phyloP scores from a whole-genome alignment of 1,139 yeast genomes.

The Geotrichum siamense region DNA sequence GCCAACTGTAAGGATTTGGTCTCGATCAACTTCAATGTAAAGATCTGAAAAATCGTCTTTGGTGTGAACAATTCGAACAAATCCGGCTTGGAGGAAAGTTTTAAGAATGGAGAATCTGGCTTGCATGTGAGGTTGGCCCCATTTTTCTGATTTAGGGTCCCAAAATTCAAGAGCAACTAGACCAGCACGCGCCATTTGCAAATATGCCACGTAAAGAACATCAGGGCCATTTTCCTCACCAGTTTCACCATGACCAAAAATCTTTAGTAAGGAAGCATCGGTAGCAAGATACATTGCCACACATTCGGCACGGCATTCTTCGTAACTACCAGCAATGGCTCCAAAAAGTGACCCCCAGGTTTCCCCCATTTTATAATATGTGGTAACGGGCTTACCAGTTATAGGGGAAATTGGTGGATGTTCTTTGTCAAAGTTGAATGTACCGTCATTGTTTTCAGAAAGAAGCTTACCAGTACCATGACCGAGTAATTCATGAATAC shows the following conservation, averaged over 20 bases:
- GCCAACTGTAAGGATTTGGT: slow-evolving; percentile 59
- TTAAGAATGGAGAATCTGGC: slow-evolving; percentile 82
- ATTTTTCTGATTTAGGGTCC: slow-evolving; percentile 71
- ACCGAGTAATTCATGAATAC: slow-evolving; percentile 85
- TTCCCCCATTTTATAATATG: slow-evolving; percentile 71
- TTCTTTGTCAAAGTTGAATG: slow-evolving; percentile 60
- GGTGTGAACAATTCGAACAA: slow-evolving; percentile 48
- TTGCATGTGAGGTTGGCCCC: slow-evolving; percentile 98
- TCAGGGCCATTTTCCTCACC: slow-evolving; percentile 49
- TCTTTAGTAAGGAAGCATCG: slow-evolving; percentile 56
- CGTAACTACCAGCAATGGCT: slow-evolving; percentile 73
- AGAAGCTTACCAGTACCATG: slow-evolving; percentile 85
- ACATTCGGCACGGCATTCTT: slow-evolving; percentile 88
- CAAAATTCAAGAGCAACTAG: slow-evolving; percentile 73
- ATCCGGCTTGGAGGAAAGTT: slow-evolving; percentile 59
- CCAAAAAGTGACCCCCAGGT: slow-evolving; percentile 90
- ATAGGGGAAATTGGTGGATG: slow-evolving; percentile 51
- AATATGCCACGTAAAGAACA: slow-evolving; percentile 57
- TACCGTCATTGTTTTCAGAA: slow-evolving; percentile 54
- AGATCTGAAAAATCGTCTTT: slow-evolving; percentile 51
- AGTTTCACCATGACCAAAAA: slow-evolving; percentile 52
- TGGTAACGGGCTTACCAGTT: slow-evolving; percentile 50
- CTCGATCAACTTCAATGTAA: slow-evolving; percentile 49
- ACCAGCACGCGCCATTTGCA: slow-evolving; percentile 86
- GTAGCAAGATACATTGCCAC: slow-evolving; percentile 78